A percentile compares a stretch with the other conserved stretches of the same genome.
Conservation (phyloP, 2,329 filamentous ascomycete genomes). For the Fusarium floridanum region DNA sequence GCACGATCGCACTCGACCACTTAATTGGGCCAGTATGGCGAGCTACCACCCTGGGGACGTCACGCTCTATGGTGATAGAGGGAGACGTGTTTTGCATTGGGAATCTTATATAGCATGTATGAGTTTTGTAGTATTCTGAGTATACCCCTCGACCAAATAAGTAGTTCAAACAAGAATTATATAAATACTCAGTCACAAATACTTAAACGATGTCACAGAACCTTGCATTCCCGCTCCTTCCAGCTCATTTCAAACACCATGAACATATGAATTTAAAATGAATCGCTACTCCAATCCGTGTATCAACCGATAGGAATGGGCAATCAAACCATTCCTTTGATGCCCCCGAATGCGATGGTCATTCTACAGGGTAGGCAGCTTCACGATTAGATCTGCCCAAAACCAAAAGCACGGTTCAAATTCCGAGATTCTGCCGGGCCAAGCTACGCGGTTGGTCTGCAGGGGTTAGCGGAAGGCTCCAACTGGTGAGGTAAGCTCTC, state of each 20-base stretch:
- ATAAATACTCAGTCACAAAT: neutral
- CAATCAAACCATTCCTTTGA: neutral
- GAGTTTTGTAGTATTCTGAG: neutral
- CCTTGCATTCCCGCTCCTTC: neutral
- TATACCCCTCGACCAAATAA: neutral
- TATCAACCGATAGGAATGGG: neutral
- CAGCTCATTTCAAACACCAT: neutral
- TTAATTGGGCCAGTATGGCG: neutral
- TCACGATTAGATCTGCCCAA: neutral
- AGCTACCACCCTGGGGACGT: neutral
- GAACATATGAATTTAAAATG: neutral
- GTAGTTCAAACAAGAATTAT: neutral
- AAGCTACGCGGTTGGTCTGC: slow-evolving; percentile 20
- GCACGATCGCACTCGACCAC: neutral
- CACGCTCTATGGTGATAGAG: neutral
- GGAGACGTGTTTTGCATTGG: neutral
- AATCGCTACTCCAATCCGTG: neutral
- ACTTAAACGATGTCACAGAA: neutral
- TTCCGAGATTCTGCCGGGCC: slow-evolving; percentile 51
- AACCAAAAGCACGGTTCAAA: neutral
- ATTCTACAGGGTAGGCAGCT: slow-evolving; percentile 17
- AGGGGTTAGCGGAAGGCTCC: slow-evolving; percentile 53
- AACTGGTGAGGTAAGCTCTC: slow-evolving; percentile 58
- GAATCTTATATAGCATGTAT: neutral
- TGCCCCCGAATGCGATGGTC: neutral